phyloP scores from a whole-genome alignment of 1,284 basidiomycete species.

The Microbotryomycetes sp. region DNA sequence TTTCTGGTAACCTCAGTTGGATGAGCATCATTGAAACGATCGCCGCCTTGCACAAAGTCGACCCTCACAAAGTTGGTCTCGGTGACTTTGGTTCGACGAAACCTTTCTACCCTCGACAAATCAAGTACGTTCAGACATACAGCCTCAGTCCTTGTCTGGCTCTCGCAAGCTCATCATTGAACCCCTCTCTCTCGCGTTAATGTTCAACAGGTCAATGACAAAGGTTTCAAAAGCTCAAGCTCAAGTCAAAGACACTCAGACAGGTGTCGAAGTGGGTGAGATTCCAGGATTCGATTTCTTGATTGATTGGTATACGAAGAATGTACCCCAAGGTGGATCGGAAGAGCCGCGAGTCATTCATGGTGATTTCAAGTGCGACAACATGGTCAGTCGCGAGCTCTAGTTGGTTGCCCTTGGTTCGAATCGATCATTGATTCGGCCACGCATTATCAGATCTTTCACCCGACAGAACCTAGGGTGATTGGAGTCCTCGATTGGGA shows the following conservation, averaged over 20 bases:
- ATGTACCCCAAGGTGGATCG: conserved; percentile 64
- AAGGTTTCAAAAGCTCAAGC: conserved; percentile 69
- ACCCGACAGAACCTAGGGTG: conserved; percentile 81
- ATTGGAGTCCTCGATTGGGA: conserved; percentile 98
- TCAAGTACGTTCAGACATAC: conserved; percentile 53
- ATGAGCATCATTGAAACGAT: conserved; percentile 66
- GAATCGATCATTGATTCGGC: not conserved
- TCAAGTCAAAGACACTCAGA: conserved; percentile 57
- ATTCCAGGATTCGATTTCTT: conserved; percentile 69
- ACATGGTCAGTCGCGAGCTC: conserved; percentile 50
- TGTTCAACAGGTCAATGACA: conserved; percentile 51
- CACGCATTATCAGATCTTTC: conserved; percentile 57
- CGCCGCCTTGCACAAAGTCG: conserved; percentile 64
- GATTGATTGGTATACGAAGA: conserved; percentile 64
- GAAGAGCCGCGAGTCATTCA: conserved; percentile 67
- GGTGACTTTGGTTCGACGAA: conserved; percentile 66
- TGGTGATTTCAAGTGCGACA: conserved; percentile 96
- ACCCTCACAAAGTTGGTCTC: conserved; percentile 64
- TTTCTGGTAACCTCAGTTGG: conserved; percentile 53
- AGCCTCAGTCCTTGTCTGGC: not conserved
- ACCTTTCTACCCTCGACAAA: conserved; percentile 84
- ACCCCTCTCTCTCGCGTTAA: no score
- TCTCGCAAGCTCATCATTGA: not conserved
- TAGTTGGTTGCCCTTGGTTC: not conserved
- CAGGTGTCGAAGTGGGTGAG: conserved; percentile 53